Evolutionary conservation across 179 eudicot genomes (phyloP).

Genomic region (Nepenthes alata): DNA sequence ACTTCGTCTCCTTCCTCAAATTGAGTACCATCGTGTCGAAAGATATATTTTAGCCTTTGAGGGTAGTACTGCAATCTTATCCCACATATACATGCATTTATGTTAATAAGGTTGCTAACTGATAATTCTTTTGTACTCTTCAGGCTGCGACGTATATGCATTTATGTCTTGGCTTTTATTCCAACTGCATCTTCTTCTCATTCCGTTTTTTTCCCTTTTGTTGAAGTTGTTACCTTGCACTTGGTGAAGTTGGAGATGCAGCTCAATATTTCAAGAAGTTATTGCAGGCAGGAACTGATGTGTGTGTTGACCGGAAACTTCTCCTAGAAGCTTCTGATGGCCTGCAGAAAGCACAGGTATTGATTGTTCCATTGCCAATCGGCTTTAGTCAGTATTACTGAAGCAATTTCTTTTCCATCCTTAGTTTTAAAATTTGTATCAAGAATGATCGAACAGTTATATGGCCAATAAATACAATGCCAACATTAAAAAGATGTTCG

Average conservation of each 20-base stretch:
- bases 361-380: neutral
- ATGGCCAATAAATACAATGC: too few relatives aligned
- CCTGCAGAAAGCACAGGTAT: conserved; percentile 79
- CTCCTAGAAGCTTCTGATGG: conserved; percentile 84
- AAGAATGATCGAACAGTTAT: neutral
- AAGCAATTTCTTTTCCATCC: neutral
- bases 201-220: conserved; percentile 6
- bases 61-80: too few relatives aligned
- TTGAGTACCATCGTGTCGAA: too few relatives aligned
- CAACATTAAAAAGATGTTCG: too few relatives aligned
- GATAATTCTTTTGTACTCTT: too few relatives aligned
- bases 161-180: neutral
- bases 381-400: neutral
- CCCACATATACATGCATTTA: too few relatives aligned
- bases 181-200: neutral
- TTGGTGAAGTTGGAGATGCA: conserved; percentile 76
- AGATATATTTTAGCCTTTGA: too few relatives aligned
- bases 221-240: conserved; percentile 76
- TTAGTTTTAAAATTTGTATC: neutral
- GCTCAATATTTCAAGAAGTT: conserved; percentile 45
- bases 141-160: too few relatives aligned
- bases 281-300: conserved; percentile 36
- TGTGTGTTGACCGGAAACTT: conserved; percentile 70
- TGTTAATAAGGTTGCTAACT: too few relatives aligned
- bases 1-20: too few relatives aligned